These are phyloP conservation scores for Diaporthe destruens DNA, from an alignment of 2,329 filamentous ascomycete genomes.

Conservation along the genomic window DNA sequence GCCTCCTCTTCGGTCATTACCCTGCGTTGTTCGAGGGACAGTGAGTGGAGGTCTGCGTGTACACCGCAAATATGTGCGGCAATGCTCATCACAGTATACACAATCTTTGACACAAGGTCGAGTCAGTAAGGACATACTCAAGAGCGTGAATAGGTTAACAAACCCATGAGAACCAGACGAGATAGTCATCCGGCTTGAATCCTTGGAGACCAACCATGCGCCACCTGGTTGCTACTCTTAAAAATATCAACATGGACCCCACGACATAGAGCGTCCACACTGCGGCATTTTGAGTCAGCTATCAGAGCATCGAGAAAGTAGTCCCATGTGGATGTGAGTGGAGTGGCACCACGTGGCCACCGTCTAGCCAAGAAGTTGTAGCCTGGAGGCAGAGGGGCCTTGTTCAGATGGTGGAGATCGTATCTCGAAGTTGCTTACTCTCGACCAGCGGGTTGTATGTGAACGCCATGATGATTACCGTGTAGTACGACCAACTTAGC, in stretches of 20 bases:
- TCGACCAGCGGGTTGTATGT: constrained; percentile 46
- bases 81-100: constrained; percentile 41
- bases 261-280: constrained; percentile 53
- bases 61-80: constrained; percentile 28
- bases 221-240: constrained; percentile 50
- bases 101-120: constrained; percentile 45
- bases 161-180: constrained; percentile 50
- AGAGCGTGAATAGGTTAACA: not conserved
- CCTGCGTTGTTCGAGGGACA: constrained; percentile 50
- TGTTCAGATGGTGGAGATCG: not conserved
- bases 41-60: constrained; percentile 46
- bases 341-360: not conserved
- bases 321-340: not conserved
- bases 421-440: constrained; percentile 34
- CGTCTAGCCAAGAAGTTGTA: not conserved
- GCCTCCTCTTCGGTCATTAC: constrained; percentile 48
- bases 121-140: not conserved
- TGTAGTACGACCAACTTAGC: not conserved
- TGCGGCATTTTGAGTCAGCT: not conserved
- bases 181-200: constrained; percentile 52
- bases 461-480: constrained; percentile 21
- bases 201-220: constrained; percentile 50
- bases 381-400: not conserved
- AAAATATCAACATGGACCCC: constrained; percentile 49
- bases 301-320: not conserved